Conservation (phyloP, 2,329 filamentous ascomycete genomes). For the Lecanicillium sp. region DNA sequence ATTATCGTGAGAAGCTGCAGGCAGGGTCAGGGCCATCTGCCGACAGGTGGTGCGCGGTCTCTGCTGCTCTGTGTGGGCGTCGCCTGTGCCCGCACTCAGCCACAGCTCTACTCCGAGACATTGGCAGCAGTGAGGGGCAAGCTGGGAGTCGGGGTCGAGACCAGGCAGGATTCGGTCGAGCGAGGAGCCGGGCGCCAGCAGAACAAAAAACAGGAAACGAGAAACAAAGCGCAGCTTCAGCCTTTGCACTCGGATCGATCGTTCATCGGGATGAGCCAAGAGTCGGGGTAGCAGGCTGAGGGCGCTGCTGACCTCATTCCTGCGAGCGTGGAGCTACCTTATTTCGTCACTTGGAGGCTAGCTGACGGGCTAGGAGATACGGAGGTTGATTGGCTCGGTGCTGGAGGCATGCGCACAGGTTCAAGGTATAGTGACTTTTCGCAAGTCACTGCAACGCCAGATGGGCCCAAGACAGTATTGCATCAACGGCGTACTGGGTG, state of each 20-base stretch:
- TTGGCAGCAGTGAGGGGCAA: neutral
- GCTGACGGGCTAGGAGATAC: neutral
- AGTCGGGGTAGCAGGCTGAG: conserved; percentile 1
- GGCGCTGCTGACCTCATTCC: neutral
- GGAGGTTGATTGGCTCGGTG: neutral
- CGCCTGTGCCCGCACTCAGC: neutral
- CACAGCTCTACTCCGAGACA: conserved; percentile 10
- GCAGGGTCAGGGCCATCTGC: conserved; percentile 1
- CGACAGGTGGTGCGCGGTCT: conserved; percentile 4
- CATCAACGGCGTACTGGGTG: no score
- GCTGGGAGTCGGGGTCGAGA: neutral
- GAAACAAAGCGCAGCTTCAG: neutral
- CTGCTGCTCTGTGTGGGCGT: neutral
- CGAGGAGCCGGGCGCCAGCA: neutral
- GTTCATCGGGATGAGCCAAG: conserved; percentile 3
- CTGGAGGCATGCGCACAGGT: neutral
- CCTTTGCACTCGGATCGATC: neutral
- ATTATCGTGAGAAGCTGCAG: neutral
- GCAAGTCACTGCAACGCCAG: neutral
- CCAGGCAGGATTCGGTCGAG: neutral
- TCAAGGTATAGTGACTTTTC: neutral
- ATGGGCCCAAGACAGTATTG: no score
- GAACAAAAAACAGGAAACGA: neutral
- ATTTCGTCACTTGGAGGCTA: neutral
- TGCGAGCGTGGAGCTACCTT: neutral